These are phyloP conservation scores for Ophiostoma populinum DNA, from an alignment of 2,329 filamentous ascomycete genomes.

Conservation along the genomic window DNA sequence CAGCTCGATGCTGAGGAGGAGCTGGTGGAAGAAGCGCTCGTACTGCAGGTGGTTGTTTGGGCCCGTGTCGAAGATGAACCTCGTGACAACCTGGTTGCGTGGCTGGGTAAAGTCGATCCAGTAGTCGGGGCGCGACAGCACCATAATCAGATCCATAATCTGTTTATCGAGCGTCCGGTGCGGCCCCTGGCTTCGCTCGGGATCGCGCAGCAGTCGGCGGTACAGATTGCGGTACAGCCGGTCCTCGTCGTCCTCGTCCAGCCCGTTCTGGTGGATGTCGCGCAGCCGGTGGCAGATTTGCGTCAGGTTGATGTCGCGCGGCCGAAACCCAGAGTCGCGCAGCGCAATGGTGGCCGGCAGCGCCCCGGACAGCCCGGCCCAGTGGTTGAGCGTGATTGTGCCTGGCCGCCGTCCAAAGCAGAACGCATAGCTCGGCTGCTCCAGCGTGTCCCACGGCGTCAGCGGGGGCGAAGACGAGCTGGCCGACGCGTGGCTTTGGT, in stretches of 20 bases:
- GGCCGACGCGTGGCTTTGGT: slow-evolving; percentile 10
- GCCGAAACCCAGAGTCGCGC: slow-evolving; percentile 37
- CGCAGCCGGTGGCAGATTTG: slow-evolving; percentile 41
- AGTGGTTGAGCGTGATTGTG: slow-evolving; percentile 56
- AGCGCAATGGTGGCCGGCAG: slow-evolving; percentile 38
- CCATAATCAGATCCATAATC: slow-evolving; percentile 54
- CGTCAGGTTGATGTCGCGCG: slow-evolving; percentile 42
- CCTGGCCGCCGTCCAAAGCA: slow-evolving; percentile 48
- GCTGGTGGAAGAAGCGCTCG: slow-evolving; percentile 55
- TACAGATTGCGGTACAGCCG: slow-evolving; percentile 49
- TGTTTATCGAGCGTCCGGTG: slow-evolving; percentile 51
- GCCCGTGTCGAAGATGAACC: slow-evolving; percentile 49
- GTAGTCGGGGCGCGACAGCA: slow-evolving; percentile 42
- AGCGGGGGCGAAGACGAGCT: slow-evolving; percentile 22
- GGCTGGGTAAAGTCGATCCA: slow-evolving; percentile 60
- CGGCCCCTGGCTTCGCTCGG: slow-evolving; percentile 41
- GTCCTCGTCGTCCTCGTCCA: slow-evolving; percentile 39
- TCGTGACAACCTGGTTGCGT: slow-evolving; percentile 56
- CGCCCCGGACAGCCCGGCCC: slow-evolving; percentile 41
- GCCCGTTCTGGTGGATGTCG: slow-evolving; percentile 33
- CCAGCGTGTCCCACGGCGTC: slow-evolving; percentile 51
- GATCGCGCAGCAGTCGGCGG: slow-evolving; percentile 47
- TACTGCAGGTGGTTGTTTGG: slow-evolving; percentile 39
- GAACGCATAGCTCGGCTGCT: slow-evolving; percentile 57
- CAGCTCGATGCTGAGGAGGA: slow-evolving; percentile 57